Evolutionary conservation across 371 early-diverging fungal genomes (phyloP).

Genomic region (Mortierella sp.): DNA sequence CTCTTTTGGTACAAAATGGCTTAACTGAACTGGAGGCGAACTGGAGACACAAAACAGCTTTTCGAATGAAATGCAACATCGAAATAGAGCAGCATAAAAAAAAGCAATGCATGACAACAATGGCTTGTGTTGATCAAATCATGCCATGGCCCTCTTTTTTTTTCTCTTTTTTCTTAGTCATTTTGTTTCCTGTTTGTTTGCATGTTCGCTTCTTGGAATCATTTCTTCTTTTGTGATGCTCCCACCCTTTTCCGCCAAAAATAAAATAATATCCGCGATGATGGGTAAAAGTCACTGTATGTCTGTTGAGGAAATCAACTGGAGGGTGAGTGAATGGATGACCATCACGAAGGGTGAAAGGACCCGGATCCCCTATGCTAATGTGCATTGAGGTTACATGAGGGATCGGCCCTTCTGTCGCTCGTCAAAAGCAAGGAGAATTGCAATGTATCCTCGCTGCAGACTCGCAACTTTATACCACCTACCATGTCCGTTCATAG

Average conservation of each 20-base stretch:
- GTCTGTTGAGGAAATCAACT: too few relatives aligned
- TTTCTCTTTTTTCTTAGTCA: background rate
- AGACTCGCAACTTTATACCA: background rate
- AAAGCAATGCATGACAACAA: background rate
- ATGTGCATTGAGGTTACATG: too few relatives aligned
- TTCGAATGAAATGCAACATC: constrained; percentile 1
- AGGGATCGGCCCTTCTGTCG: background rate
- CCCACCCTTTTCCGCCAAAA: too few relatives aligned
- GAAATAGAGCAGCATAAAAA: background rate
- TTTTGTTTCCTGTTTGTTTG: background rate
- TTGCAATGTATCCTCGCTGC: background rate
- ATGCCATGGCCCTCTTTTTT: background rate
- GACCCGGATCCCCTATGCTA: background rate
- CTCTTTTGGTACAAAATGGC: background rate
- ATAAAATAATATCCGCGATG: too few relatives aligned
- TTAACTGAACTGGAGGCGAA: background rate
- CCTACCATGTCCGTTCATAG: background rate
- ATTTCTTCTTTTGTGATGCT: background rate
- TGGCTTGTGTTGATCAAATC: background rate
- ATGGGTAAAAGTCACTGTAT: too few relatives aligned
- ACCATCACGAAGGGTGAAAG: background rate
- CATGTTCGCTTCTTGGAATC: background rate
- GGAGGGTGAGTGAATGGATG: background rate
- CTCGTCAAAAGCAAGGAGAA: background rate
- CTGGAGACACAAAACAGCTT: constrained; percentile 2